phyloP scores from a whole-genome alignment of 2,329 filamentous ascomycete species.

The Trichophyton rubrum region DNA sequence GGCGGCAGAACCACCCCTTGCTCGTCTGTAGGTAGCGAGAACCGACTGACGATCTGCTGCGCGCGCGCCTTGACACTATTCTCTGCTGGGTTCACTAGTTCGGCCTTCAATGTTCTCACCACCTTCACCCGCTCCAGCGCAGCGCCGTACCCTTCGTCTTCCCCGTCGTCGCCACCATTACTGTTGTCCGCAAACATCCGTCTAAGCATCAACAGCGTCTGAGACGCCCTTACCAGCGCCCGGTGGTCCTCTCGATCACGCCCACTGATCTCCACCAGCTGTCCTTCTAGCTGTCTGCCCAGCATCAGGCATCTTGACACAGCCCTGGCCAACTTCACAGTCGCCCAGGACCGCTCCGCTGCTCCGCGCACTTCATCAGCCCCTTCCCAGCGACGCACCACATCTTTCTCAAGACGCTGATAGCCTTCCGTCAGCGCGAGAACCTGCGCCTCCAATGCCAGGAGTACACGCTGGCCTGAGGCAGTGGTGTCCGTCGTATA shows the following conservation, averaged over 20 bases:
- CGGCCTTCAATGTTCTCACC: slow-evolving; percentile 56
- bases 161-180: slow-evolving; percentile 51
- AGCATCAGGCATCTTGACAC: slow-evolving; percentile 69
- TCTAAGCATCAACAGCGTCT: slow-evolving; percentile 63
- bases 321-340: slow-evolving; percentile 61
- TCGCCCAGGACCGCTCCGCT: slow-evolving; percentile 66
- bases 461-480: slow-evolving; percentile 58
- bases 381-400: slow-evolving; percentile 70
- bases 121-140: slow-evolving; percentile 63
- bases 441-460: slow-evolving; percentile 68
- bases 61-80: slow-evolving; percentile 58
- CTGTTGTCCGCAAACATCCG: slow-evolving; percentile 57
- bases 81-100: slow-evolving; percentile 60
- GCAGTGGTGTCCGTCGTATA: slow-evolving; percentile 64
- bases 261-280: slow-evolving; percentile 57
- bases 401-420: slow-evolving; percentile 71
- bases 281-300: slow-evolving; percentile 75
- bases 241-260: slow-evolving; percentile 22
- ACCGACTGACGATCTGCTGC: slow-evolving; percentile 71
- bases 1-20: not conserved
- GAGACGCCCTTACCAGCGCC: slow-evolving; percentile 67
- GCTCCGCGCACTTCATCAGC: slow-evolving; percentile 72
- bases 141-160: slow-evolving; percentile 49
- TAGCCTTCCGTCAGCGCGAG: slow-evolving; percentile 72
- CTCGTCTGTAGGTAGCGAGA: slow-evolving; percentile 51